Evolutionary conservation across 2,329 filamentous ascomycete species (phyloP), one percentile per base, ranked within the genome.

Genomic region (Ophiostoma ips): DNA sequence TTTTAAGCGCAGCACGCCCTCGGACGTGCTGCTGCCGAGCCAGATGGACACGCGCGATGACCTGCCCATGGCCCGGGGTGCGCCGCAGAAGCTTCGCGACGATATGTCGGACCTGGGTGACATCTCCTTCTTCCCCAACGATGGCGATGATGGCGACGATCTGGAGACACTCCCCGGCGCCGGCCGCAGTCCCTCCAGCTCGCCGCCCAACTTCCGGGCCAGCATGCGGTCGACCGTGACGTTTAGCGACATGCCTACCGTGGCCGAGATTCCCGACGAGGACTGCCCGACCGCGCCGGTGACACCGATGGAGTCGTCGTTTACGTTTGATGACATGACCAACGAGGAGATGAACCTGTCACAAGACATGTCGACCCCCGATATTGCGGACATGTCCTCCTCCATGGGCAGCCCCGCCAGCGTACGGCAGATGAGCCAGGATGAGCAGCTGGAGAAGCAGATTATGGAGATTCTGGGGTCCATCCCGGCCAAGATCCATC

Each of bases 401-500:
- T 61, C 65, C 1, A 61, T 62, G 11, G 33, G 12, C n/a, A 53
- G 37, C 34, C 50, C 40, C 9, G 16, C 37, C 3, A 50, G 60
- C 50, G 64, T 67, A 0, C 59, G 62, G 21, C 62, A 65, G 30
- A 59, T 59, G 55, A 64, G 63, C 48, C 67, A 73, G 0, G 79
- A 83, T 55, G 81, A 87, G 55, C 77, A 86, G 50, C 71, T 94
- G 13, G 84, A 87, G 56, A 78, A 81, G 55, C 87, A 89, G 61
- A 89, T 94, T 46, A 84, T 78, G 59, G 78, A 84, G 48, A 84
- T 94, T 51, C 73, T 94, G 36, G 79, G 79, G 52, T 83, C 75
- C 18, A 85, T 94, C 54, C 87, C 87, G 2, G 82, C 83, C 31
- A 81, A 81, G 54, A 94, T 96, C 58, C 81, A 80, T 48, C 72